These are phyloP conservation scores for Plantago major DNA, from an alignment of 257 asterid genomes.

Conservation along the genomic window DNA sequence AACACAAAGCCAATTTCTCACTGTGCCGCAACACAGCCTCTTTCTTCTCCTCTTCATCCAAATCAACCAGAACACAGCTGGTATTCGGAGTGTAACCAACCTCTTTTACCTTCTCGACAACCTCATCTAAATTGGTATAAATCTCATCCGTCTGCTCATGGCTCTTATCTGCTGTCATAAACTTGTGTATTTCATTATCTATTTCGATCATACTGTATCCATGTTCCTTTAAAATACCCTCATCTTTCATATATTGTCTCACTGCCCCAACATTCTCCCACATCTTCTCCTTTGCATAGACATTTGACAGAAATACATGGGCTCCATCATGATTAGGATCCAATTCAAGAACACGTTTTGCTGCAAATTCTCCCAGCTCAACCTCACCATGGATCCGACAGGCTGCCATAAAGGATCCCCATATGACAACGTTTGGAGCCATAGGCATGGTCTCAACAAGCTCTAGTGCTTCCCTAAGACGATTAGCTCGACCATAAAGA, in stretches of 20 bases:
- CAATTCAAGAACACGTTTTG: constrained; percentile 52
- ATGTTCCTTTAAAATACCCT: constrained; percentile 49
- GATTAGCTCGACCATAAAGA: constrained; percentile 65
- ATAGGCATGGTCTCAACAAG: constrained; percentile 67
- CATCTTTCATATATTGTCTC: constrained; percentile 42
- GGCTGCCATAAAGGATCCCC: constrained; percentile 83
- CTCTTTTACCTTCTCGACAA: constrained; percentile 38
- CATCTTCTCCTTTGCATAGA: constrained; percentile 49
- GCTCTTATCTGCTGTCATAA: constrained; percentile 51
- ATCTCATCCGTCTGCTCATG: constrained; percentile 46
- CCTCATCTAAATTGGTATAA: constrained; percentile 47
- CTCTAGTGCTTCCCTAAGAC: constrained; percentile 47
- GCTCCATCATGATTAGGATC: constrained; percentile 83
- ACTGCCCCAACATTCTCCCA: constrained; percentile 54
- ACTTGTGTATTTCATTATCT: constrained; percentile 43
- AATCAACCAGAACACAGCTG: constrained; percentile 43
- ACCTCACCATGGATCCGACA: constrained; percentile 58
- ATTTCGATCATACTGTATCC: constrained; percentile 62
- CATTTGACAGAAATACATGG: constrained; percentile 62
- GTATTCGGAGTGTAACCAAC: constrained; percentile 54
- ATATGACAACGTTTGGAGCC: constrained; percentile 67
- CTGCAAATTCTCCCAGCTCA: constrained; percentile 71
- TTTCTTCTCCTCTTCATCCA: constrained; percentile 51
- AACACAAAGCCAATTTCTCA: constrained; percentile 56
- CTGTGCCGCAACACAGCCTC: constrained; percentile 61